Base-by-base conservation (phyloP, 768 basidiomycete species). In the Chalciporus pseudorubinellus region DNA sequence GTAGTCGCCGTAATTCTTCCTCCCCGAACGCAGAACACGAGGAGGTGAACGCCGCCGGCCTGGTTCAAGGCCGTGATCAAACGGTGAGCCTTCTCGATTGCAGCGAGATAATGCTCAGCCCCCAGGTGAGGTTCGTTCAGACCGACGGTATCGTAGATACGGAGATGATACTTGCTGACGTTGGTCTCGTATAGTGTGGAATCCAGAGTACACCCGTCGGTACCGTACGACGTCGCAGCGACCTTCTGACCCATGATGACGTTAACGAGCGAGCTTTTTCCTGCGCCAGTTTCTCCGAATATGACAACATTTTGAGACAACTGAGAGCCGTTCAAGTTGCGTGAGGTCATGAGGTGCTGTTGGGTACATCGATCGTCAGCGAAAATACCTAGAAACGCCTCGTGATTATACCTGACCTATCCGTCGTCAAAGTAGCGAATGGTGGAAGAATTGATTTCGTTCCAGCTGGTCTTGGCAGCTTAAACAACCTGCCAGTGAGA, bases 251-350 rank as follows among this genome's bases (percentile, higher is more conserved):
- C 66, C n/a, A 62, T 51, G 43, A 77, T 60, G 65, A 78, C 68
- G 58, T 77, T 77, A 24, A 77, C 55, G 26, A 77, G 63, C 3
- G 73, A 74, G 58, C 77, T 78, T 58, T 78, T 78, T 3, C 72
- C 70, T 39, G 66, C 50, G 20, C 66, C 66, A 4, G 66, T 66
- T 51, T 70, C 66, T 26, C 66, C 66, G 11, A 70, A 70, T 51
- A 68, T 58, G 40, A 68, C 58, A 14, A 68, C 61, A 42, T 68
- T 68, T 26, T 66, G 66, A 19, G 38, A 13, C n/a, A 20, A 39
- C 40, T 52, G 40, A 22, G 29, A 20, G 13, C 16, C 20, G 20
- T 40, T 40, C n/a, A n/a, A 36, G 46, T 44, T 34, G 38, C 20
- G 48, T 31, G 50, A 38, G 44, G 53, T 18, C 62, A 64, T 63